Conservation (phyloP, 768 basidiomycete genomes). For the Strobilomyces dryophilus region DNA sequence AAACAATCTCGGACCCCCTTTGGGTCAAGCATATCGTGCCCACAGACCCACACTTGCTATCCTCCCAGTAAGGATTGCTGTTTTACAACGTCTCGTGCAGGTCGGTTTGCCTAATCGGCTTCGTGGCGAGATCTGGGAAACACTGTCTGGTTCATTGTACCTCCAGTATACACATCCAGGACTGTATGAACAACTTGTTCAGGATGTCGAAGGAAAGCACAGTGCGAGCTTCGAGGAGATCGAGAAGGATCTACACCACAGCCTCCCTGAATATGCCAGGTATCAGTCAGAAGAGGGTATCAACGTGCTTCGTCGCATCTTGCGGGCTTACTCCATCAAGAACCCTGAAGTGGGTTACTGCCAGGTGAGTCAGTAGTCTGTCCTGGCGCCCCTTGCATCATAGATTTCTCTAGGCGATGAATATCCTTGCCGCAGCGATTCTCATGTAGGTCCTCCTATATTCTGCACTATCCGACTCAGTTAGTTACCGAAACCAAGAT, state of each 20-base stretch:
- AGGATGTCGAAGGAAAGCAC: slow-evolving; percentile 71
- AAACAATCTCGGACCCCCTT: too few relatives aligned
- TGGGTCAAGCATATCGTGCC: too few relatives aligned
- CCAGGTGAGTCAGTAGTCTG: slow-evolving; percentile 49
- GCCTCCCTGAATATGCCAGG: slow-evolving; percentile 94
- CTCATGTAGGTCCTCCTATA: slow-evolving; percentile 63
- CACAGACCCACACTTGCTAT: too few relatives aligned
- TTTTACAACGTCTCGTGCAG: slow-evolving; percentile 96
- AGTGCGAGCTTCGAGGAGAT: slow-evolving; percentile 96
- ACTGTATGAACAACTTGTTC: slow-evolving; percentile 69
- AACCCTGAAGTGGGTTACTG: slow-evolving; percentile 95
- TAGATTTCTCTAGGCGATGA: slow-evolving; percentile 71
- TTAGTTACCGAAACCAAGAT: slow-evolving; percentile 46
- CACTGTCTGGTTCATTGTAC: slow-evolving; percentile 89
- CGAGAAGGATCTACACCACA: slow-evolving; percentile 95
- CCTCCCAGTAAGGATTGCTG: too few relatives aligned
- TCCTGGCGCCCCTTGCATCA: background rate
- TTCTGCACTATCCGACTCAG: background rate
- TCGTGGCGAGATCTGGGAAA: slow-evolving; percentile 98
- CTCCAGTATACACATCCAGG: slow-evolving; percentile 87
- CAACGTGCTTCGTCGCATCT: slow-evolving; percentile 73
- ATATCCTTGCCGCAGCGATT: slow-evolving; percentile 94
- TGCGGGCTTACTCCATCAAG: slow-evolving; percentile 94
- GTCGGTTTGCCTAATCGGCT: slow-evolving; percentile 94
- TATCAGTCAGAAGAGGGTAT: slow-evolving; percentile 93